These are phyloP conservation scores for Helotiales sp. DNA, from an alignment of 2,329 filamentous ascomycete species.

Conservation along the genomic window DNA sequence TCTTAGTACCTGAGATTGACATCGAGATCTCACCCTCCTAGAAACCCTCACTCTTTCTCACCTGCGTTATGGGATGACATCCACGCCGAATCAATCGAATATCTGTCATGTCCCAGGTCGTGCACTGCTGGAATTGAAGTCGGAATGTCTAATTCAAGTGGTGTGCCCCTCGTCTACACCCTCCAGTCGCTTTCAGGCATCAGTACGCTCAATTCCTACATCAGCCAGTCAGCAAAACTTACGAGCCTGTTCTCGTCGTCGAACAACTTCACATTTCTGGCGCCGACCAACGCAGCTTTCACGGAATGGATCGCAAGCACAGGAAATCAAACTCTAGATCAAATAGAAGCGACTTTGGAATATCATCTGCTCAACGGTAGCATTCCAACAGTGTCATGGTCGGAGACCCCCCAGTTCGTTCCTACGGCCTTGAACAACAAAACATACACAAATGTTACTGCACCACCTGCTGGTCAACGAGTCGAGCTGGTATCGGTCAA, in stretches of 20 bases:
- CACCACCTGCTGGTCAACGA: slow-evolving; percentile 1
- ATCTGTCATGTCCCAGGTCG: too few relatives aligned
- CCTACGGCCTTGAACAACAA: neutral
- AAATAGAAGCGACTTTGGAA: slow-evolving; percentile 2
- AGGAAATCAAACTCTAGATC: neutral
- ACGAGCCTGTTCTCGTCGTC: neutral
- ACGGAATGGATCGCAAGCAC: neutral
- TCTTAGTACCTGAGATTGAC: neutral
- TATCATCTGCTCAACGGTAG: slow-evolving; percentile 11
- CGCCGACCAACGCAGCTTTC: slow-evolving; percentile 9
- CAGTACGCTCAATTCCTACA: slow-evolving; percentile 5
- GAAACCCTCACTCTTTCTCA: neutral
- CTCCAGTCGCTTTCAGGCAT: neutral
- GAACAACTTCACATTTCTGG: slow-evolving; percentile 8
- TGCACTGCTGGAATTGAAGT: neutral
- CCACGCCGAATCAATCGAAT: too few relatives aligned
- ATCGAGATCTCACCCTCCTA: neutral
- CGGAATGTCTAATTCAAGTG: neutral
- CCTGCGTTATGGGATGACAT: neutral
- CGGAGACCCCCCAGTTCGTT: neutral
- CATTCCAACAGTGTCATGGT: slow-evolving; percentile 1
- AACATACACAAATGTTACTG: slow-evolving; percentile 8
- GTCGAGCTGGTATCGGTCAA: neutral
- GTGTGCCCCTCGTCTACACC: neutral
- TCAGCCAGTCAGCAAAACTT: slow-evolving; percentile 1